Conservation (phyloP, 129 eudicot species). For the sunflower (Helianthus annuus) region DNA sequence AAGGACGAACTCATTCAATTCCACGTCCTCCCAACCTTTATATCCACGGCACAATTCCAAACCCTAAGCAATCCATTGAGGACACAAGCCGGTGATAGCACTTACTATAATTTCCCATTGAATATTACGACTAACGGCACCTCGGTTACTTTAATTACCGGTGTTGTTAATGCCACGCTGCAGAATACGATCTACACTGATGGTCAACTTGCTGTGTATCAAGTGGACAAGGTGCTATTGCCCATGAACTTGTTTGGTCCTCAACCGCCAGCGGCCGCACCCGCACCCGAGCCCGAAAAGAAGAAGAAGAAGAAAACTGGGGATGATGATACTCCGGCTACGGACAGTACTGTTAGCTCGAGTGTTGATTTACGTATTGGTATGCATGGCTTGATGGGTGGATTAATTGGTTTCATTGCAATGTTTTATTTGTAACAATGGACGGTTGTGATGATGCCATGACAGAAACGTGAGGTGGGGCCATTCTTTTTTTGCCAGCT, state of each 20-base stretch:
- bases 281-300: constrained; percentile 36
- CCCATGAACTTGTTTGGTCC: constrained; percentile 68
- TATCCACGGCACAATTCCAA: constrained; percentile 66
- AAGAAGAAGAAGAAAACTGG: constrained; percentile 30
- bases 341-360: constrained; percentile 39
- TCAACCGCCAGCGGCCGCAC: constrained; percentile 63
- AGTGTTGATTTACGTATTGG: constrained; percentile 29
- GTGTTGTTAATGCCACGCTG: constrained; percentile 64
- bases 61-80: constrained; percentile 85
- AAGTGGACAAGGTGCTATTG: constrained; percentile 78
- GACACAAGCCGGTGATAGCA: constrained; percentile 82
- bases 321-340: constrained; percentile 28
- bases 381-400: constrained; percentile 37
- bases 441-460: constrained; percentile 38
- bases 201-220: constrained; percentile 71
- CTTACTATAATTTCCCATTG: constrained; percentile 53
- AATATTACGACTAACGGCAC: constrained; percentile 72
- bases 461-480: constrained; percentile 12
- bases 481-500: constrained; percentile 9
- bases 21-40: constrained; percentile 62
- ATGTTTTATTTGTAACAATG: constrained; percentile 29
- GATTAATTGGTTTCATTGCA: constrained; percentile 33
- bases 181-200: constrained; percentile 63
- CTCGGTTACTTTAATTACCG: constrained; percentile 74
- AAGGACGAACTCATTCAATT: constrained; percentile 67